These are phyloP conservation scores for Fraxinus anomala DNA, from an alignment of 257 asterid species.

Conservation along the genomic window DNA sequence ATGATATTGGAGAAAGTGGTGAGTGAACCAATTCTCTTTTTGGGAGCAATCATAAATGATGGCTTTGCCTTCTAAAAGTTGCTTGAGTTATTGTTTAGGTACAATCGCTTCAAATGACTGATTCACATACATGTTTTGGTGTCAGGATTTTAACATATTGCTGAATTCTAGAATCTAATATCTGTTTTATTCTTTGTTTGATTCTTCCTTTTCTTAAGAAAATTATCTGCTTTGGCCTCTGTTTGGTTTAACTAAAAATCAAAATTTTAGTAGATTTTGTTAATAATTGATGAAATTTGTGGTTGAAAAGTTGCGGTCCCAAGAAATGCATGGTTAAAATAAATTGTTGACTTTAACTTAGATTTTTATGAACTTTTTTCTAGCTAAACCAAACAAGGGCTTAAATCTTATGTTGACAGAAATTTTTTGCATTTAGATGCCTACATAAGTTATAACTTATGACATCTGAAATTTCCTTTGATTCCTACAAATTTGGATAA, in stretches of 20 bases:
- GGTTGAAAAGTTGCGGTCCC: no score
- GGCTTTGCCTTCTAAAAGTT: not conserved
- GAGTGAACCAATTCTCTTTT: slow-evolving; percentile 30
- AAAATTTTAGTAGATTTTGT: no score
- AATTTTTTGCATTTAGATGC: slow-evolving; percentile 4
- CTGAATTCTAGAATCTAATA: not conserved
- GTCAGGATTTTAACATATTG: not conserved
- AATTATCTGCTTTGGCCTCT: not conserved
- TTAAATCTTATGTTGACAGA: not conserved
- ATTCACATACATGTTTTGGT: not conserved
- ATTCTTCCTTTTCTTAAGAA: not conserved
- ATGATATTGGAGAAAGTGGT: slow-evolving; percentile 74
- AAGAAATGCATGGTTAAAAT: no score
- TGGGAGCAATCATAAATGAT: slow-evolving; percentile 17
- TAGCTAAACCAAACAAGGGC: no score
- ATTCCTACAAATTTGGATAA: slow-evolving; percentile 7
- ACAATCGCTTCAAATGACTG: not conserved
- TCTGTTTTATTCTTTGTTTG: not conserved
- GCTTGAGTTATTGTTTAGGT: not conserved
- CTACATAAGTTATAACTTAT: not conserved
- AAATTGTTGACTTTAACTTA: no score
- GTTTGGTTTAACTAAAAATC: no score
- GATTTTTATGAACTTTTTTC: no score
- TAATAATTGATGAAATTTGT: no score
- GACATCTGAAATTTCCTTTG: slow-evolving; percentile 1